A percentile compares a stretch with the other conserved stretches of the same genome.
These are phyloP conservation scores for Zancudomyces culisetae DNA, from an alignment of 371 early-diverging fungal species.

Conservation along the genomic window DNA sequence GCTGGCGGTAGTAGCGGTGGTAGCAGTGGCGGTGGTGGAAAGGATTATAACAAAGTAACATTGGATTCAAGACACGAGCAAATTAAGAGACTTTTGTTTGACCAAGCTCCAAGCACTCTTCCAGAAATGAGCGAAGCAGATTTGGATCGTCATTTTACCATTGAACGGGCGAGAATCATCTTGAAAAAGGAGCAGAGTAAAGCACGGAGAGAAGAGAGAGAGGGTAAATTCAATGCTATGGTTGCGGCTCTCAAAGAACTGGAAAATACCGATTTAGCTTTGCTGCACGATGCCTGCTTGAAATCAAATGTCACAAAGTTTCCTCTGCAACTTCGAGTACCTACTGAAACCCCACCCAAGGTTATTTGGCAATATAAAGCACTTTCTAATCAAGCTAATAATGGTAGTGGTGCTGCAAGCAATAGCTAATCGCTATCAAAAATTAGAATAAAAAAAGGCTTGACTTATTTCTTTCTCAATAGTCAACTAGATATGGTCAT, in stretches of 20 bases:
- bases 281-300: slow-evolving; percentile 46
- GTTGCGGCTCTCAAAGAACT: slow-evolving; percentile 46
- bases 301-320: slow-evolving; percentile 42
- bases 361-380: slow-evolving; percentile 2
- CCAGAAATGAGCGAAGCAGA: slow-evolving; percentile 28
- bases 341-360: slow-evolving; percentile 48
- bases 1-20: neutral
- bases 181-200: slow-evolving; percentile 36
- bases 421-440: too few species aligned
- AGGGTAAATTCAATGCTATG: slow-evolving; percentile 49
- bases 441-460: neutral
- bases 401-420: neutral
- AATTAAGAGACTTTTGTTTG: slow-evolving; percentile 51
- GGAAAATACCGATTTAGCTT: slow-evolving; percentile 35
- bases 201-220: slow-evolving; percentile 32
- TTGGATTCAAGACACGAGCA: slow-evolving; percentile 45
- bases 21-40: neutral
- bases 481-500: neutral
- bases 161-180: slow-evolving; percentile 55
- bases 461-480: neutral
- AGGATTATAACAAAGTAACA: neutral
- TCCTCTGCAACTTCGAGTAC: slow-evolving; percentile 51
- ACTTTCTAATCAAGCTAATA: neutral
- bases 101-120: slow-evolving; percentile 30
- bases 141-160: slow-evolving; percentile 44